Base-by-base conservation (phyloP, 371 early-diverging fungal genomes). In the Neoconidiobolus thromboides region DNA sequence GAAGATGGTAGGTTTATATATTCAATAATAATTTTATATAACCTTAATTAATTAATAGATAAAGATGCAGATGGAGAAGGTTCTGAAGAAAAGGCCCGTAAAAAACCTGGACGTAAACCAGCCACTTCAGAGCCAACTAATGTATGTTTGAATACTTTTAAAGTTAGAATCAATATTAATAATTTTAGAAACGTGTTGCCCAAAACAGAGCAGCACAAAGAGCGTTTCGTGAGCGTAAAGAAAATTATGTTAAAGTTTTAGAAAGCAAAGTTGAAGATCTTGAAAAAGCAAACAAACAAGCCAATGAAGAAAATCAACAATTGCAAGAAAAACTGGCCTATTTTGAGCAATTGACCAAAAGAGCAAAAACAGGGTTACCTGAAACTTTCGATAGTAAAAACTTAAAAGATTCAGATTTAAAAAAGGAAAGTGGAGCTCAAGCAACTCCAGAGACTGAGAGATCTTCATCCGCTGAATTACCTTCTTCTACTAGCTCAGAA, bases 191-290 rank as follows among this genome's bases (percentile, higher is more conserved):
- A 63, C 76, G 86, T 60, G 80, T 81, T 14, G 86, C 84, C 5
- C 85, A 86, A 68, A 86, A 86, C 64, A 68, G 86, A 55, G 84
- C 83, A 9, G 86, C 86, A 7, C 86, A 86, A 65, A 71, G 86
- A 9, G 86, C 86, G 0, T 86, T 86, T 64, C 74, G 86, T 55
- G 83, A 86, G 60, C 78, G 86, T 55, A 81, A 82, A 68, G 82
- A 84, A 60, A 71, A 74, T 56, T 78, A 84, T 64, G 75, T 85
- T 26, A 66, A 75, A 55, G 74, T 76, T 38, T 65, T 86, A 4
- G 82, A 85, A 64, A 64, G 63, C 39, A 63, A 68, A 43, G 67
- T 78, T 47, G 61, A 69, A 61, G 73, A 67, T 43, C 64, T 78
- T 26, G 69, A 73, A 38, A 68, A 73, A 48, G 61, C 56, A 10